Base-by-base conservation (phyloP, 441 rosid genomes). In the Pelargonium citronellum region DNA sequence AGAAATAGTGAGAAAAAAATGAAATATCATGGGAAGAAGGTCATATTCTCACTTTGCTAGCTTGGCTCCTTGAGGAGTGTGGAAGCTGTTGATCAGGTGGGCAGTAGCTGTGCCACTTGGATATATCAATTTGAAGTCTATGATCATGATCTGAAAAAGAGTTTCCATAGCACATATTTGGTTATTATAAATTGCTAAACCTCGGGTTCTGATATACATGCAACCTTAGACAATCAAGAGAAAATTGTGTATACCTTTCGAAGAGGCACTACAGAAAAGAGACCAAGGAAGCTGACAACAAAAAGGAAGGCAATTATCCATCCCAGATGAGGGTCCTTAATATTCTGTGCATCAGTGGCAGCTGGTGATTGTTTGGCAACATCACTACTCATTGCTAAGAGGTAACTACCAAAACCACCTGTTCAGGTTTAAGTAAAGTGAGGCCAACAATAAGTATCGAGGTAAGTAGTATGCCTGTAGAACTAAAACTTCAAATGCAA, bases 301-400 rank as follows among this genome's bases (percentile, higher is more conserved):
- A 74, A 74, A 12, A 74, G 77, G 55, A 74, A 74, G 66, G 64
- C 73, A 11, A 74, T 69, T 69, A 74, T 74, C 77, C 77, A 74
- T n/a, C 66, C 11, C 60, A 74, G 43, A 1, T 69, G 30, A 16
- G 73, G 73, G n/a, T 69, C 37, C 39, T 74, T 74, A 13, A 69
- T 61, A 55, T 64, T 67, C 30, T 43, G 0, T 8, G 62, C 15
- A 20, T 60, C 46, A 3, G 20, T 8, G 12, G 22, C 10, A 34
- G 24, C 51, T 6, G 5, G 6, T 19, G 77, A 24, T 64, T 55
- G 77, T 37, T 16, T 1, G 27, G 73, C 77, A 13, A 69, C 66
- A 5, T 30, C 53, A 0, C 0, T 69, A 13, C 67, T 69, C 77
- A 74, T 74, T 17, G 55, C 77, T 6, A 74, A 69, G 20, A 74